Conservation (phyloP, 768 basidiomycete genomes). For the Lactarius indigo region DNA sequence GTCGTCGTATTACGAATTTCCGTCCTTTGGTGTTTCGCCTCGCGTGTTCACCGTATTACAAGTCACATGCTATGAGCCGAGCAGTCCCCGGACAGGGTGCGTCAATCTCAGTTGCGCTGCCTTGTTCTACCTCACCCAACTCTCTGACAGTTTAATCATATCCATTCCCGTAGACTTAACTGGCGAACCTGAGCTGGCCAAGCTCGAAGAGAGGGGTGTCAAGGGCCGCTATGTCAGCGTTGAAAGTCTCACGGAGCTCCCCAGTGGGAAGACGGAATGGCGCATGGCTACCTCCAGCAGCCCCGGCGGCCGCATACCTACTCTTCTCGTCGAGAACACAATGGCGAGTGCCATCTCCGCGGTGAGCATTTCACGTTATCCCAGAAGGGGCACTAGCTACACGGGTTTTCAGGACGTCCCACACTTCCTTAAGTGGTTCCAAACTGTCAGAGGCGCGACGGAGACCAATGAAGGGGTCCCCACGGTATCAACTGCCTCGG, state of each 20-base stretch:
- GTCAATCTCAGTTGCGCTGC: conserved; percentile 27
- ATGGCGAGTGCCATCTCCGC: conserved; percentile 62
- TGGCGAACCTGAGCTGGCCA: conserved; percentile 52
- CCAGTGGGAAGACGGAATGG: conserved; percentile 68
- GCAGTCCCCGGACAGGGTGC: conserved; percentile 57
- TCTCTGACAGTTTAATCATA: conserved; percentile 36
- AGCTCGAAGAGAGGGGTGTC: conserved; percentile 59
- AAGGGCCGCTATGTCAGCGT: conserved; percentile 68
- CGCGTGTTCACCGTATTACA: conserved; percentile 76
- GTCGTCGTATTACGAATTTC: conserved; percentile 70
- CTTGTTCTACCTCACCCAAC: neutral
- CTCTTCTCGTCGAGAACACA: conserved; percentile 55
- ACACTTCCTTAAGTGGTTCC: conserved; percentile 67
- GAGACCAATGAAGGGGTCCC: neutral
- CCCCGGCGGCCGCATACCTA: conserved; percentile 66
- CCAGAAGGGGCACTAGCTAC: neutral
- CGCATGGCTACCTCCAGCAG: conserved; percentile 75
- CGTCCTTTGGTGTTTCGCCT: conserved; percentile 59
- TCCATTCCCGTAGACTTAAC: conserved; percentile 70
- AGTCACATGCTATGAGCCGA: conserved; percentile 49
- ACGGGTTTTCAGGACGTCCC: conserved; percentile 56
- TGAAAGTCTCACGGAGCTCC: conserved; percentile 60
- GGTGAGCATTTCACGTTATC: conserved; percentile 37
- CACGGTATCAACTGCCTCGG: neutral
- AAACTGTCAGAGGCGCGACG: conserved; percentile 31